phyloP scores from a whole-genome alignment of 768 basidiomycete genomes.

The Kwoniella botswanensis region DNA sequence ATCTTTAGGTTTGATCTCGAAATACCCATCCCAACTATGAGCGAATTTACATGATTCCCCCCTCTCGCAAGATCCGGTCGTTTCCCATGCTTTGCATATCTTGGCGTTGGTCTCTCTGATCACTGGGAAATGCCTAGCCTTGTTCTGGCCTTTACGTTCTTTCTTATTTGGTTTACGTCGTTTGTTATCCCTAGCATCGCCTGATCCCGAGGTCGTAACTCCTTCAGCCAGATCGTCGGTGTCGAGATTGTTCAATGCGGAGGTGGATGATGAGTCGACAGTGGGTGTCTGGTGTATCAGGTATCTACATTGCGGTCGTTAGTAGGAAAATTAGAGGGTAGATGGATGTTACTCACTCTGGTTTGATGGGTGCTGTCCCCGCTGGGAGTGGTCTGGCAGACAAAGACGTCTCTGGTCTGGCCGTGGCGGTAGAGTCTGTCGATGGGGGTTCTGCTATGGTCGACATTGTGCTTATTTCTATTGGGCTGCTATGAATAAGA shows the following conservation, averaged over 20 bases:
- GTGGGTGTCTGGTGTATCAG: constrained; percentile 25
- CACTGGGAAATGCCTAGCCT: constrained; percentile 76
- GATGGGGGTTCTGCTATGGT: constrained; percentile 12
- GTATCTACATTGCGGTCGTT: constrained; percentile 22
- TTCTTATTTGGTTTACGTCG: constrained; percentile 53
- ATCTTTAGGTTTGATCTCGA: constrained; percentile 75
- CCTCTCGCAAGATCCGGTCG: constrained; percentile 65
- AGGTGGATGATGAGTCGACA: constrained; percentile 24
- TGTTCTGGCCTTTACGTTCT: constrained; percentile 71
- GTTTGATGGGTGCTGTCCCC: constrained; percentile 53
- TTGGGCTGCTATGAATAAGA: not conserved
- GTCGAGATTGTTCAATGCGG: constrained; percentile 35
- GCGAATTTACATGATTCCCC: constrained; percentile 69
- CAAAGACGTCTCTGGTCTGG: constrained; percentile 40
- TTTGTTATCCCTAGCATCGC: constrained; percentile 42
- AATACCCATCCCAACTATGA: constrained; percentile 77
- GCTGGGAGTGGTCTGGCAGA: constrained; percentile 23
- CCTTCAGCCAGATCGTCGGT: constrained; percentile 51
- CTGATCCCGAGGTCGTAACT: constrained; percentile 14
- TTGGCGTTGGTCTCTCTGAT: constrained; percentile 74
- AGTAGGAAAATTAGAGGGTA: not conserved
- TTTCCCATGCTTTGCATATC: constrained; percentile 80
- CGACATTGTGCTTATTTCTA: not conserved
- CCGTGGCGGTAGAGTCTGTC: constrained; percentile 25
- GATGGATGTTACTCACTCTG: constrained; percentile 46